Conservation (phyloP, 192 early-diverging fungal genomes). For the Neocallimastix lanati region DNA sequence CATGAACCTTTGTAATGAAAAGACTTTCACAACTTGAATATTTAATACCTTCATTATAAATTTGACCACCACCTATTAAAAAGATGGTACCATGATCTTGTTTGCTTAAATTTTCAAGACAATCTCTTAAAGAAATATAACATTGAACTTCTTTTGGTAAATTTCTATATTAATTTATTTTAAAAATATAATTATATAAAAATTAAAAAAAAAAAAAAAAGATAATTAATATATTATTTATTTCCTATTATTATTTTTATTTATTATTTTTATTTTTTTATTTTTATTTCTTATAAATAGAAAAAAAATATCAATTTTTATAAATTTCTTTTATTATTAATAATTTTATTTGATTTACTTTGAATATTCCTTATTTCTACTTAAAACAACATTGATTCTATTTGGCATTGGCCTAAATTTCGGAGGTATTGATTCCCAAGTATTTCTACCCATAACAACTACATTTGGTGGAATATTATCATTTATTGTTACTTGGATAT, state of each 20-base stretch:
- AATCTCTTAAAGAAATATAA: neutral
- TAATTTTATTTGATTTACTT: too few relatives aligned
- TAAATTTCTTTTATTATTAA: too few relatives aligned
- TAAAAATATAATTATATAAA: too few relatives aligned
- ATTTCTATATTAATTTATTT: too few relatives aligned
- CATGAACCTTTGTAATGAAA: conserved; percentile 48
- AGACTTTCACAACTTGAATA: conserved; percentile 34
- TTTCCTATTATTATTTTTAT: too few relatives aligned
- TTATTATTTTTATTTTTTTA: too few relatives aligned
- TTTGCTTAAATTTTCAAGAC: conserved; percentile 17
- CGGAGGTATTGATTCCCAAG: conserved; percentile 82
- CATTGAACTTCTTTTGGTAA: conserved; percentile 3
- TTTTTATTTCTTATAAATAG: too few relatives aligned
- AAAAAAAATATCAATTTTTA: too few relatives aligned
- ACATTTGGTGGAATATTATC: conserved; percentile 30
- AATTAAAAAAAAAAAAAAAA: too few relatives aligned
- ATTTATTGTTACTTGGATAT: conserved; percentile 5
- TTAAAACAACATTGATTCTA: conserved; percentile 74
- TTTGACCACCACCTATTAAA: conserved; percentile 58
- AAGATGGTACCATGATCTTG: conserved; percentile 31
- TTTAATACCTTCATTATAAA: conserved; percentile 53
- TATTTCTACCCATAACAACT: conserved; percentile 81
- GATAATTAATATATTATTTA: too few relatives aligned
- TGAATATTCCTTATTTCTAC: conserved; percentile 8
- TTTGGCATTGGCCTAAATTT: conserved; percentile 57